Evolutionary conservation across 192 early-diverging fungal genomes (phyloP).

Genomic region (Coemansia sp.): DNA sequence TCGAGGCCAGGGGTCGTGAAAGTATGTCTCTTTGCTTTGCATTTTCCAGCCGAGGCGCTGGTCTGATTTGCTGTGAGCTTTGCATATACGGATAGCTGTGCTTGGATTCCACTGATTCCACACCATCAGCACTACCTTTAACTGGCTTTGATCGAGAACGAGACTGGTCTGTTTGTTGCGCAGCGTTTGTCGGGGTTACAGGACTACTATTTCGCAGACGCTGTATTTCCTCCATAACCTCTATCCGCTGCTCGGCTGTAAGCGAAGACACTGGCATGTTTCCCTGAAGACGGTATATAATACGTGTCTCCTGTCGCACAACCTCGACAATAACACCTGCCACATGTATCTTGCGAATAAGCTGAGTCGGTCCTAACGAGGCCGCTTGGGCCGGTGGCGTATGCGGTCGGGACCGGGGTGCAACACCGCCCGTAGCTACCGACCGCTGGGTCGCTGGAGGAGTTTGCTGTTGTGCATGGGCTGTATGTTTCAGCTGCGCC

Average conservation of each 20-base stretch:
- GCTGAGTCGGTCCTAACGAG: conserved; percentile 16
- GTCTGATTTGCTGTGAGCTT: neutral
- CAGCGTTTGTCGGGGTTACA: neutral
- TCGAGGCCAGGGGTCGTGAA: neutral
- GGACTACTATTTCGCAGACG: conserved; percentile 24
- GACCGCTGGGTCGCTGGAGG: neutral
- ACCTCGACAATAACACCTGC: conserved; percentile 51
- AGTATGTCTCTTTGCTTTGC: neutral
- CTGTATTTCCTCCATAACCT: conserved; percentile 55
- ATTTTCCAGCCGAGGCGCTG: neutral
- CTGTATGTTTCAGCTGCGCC: neutral
- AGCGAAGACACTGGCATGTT: conserved; percentile 54
- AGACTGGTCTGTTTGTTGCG: neutral
- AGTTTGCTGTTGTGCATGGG: neutral
- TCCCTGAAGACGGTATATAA: conserved; percentile 50
- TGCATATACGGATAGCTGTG: no score
- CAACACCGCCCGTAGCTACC: neutral
- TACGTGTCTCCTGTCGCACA: conserved; percentile 43
- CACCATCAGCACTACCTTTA: no score
- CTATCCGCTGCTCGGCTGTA: conserved; percentile 43
- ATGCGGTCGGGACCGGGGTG: neutral
- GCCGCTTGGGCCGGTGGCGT: neutral
- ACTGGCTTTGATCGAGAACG: neutral
- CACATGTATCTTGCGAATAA: conserved; percentile 38
- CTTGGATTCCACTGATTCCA: no score